Percentiles rank a stretch among this genome's conserved stretches.
Evolutionary conservation across 31 red algal species (phyloP).

Genomic region (Odonthalia washingtoniensis): DNA sequence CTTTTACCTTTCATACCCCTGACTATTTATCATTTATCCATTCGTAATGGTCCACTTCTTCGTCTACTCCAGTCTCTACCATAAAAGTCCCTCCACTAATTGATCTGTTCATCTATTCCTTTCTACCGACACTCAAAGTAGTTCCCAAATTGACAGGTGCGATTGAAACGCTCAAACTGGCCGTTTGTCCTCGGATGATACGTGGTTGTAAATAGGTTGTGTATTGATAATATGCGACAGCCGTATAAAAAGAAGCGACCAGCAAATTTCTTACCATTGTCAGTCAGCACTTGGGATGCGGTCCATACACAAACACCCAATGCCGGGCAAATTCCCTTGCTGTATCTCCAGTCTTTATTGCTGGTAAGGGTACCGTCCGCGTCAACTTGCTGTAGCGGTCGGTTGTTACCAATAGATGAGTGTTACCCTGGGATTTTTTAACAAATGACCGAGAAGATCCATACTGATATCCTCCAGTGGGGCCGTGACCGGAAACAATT

Average conservation of each 20-base stretch:
- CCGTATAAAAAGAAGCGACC: neutral
- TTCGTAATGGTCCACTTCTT: too few species aligned
- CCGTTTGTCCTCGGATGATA: conserved; percentile 45
- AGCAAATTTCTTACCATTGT: conserved; percentile 3
- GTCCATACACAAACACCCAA: conserved; percentile 33
- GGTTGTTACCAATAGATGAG: conserved; percentile 39
- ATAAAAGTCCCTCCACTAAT: too few species aligned
- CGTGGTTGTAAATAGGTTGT: conserved; percentile 8
- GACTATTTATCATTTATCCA: too few species aligned
- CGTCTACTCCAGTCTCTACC: too few species aligned
- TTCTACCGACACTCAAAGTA: too few species aligned
- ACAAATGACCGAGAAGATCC: conserved; percentile 21
- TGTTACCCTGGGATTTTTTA: conserved; percentile 9
- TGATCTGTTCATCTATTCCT: too few species aligned
- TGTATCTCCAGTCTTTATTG: conserved; percentile 7
- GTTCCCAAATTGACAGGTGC: too few species aligned
- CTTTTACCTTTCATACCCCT: too few species aligned
- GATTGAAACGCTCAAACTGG: conserved; percentile 54
- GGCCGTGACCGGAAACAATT: conserved; percentile 34
- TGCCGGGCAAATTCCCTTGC: conserved; percentile 29
- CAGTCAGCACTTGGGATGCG: neutral
- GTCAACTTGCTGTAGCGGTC: conserved; percentile 33
- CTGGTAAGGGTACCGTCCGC: conserved; percentile 16
- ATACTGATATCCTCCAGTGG: conserved; percentile 19
- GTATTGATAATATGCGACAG: neutral